Conservation (phyloP, 805 yeast genomes). For the Starmerella stigmatis region DNA sequence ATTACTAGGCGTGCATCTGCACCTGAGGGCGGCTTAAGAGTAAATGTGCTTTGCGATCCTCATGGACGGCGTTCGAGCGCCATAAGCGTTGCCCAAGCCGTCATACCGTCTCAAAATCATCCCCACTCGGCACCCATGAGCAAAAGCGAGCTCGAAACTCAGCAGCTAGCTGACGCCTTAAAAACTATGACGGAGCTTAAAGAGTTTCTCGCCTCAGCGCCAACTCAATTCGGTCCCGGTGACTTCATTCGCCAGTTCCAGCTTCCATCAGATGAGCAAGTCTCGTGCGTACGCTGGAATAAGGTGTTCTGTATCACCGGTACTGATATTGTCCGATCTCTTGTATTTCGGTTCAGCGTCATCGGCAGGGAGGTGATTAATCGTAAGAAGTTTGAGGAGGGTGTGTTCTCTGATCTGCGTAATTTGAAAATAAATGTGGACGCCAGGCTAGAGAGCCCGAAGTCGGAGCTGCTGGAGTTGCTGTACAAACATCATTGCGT, state of each 20-base stretch:
- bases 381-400: slow-evolving; percentile 92
- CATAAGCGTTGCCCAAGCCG: no score
- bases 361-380: slow-evolving; percentile 78
- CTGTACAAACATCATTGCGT: slow-evolving; percentile 76
- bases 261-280: slow-evolving; percentile 77
- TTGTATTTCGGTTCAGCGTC: slow-evolving; percentile 78
- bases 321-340: slow-evolving; percentile 86
- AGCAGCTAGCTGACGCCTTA: not conserved
- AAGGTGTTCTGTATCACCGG: slow-evolving; percentile 83
- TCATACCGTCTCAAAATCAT: not conserved
- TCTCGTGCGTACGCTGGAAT: slow-evolving; percentile 87
- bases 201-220: slow-evolving; percentile 85
- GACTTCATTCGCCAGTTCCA: slow-evolving; percentile 82
- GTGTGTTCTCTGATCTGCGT: slow-evolving; percentile 82
- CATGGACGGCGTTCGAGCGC: no score
- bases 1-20: no score
- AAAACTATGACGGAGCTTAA: slow-evolving; percentile 36
- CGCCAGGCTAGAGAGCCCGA: slow-evolving; percentile 82
- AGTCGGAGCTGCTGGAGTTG: slow-evolving; percentile 71
- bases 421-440: slow-evolving; percentile 68
- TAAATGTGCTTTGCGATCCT: no score
- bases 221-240: slow-evolving; percentile 83
- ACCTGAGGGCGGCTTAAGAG: no score
- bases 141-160: not conserved
- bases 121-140: not conserved